Base-by-base conservation (phyloP, 495 filamentous ascomycete species). In the Patellaria atrata region DNA sequence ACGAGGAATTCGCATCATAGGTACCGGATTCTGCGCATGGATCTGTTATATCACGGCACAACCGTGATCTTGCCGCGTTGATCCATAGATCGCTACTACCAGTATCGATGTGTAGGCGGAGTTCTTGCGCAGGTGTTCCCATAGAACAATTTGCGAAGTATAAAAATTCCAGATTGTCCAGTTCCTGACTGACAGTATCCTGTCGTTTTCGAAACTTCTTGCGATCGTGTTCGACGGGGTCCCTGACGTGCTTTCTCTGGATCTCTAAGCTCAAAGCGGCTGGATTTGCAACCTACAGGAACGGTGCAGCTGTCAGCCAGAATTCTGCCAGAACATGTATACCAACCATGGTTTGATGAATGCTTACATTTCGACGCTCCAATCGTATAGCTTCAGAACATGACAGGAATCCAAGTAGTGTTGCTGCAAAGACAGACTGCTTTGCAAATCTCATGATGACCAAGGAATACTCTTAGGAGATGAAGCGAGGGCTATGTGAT, bases 21-120 rank as follows among this genome's bases (percentile, higher is more conserved):
- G 53, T 57, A 16, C 60, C 60, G 12, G 57, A 52, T 4, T 41
- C 47, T 1, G 15, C 36, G 37, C 60, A 62, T 9, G 23, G 44
- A 39, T 51, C 32, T 4, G 37, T 40, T 33, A 25, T 38, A 2
- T 47, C 40, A 5, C 50, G 37, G 47, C 84, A 92, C 12, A 81
- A 54, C 2, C 52, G 42, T 4, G 81, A 87, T 21, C 51, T 54
- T 9, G 67, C 65, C 3, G 77, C 70, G 54, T 91, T 89, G 16
- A 75, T 68, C 86, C 86, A 94, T 2, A 94, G 57, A 58, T 96
- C 86, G 45, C 82, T 89, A 52, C 82, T 91, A 11, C 64, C 60
- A n/a, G 64, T 68, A 35, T 68, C 64, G 31, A 68, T 58, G 43
- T 67, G 60, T 14, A 68, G 43, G 14, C 51, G 46, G 6, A 68